Conservation (phyloP, 2,329 filamentous ascomycete genomes). For the Cytospora leucostoma region DNA sequence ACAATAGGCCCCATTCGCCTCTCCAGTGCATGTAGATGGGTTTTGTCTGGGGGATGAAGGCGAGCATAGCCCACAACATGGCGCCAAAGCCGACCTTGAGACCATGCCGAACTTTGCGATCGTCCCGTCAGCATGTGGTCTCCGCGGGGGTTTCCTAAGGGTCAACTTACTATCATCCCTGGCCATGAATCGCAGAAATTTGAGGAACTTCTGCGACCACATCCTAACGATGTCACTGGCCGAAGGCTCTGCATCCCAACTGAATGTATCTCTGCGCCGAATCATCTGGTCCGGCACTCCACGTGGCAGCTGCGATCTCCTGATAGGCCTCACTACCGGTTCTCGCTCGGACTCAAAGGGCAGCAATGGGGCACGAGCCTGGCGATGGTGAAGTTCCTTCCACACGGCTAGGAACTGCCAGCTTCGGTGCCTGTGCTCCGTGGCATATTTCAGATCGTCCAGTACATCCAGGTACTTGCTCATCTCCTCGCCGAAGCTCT, state of each 20-base stretch:
- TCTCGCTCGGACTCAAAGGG: slow-evolving; percentile 47
- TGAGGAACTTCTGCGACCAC: slow-evolving; percentile 49
- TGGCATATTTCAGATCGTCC: slow-evolving; percentile 77
- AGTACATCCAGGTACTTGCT: slow-evolving; percentile 79
- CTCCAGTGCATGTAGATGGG: slow-evolving; percentile 85
- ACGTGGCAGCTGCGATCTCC: slow-evolving; percentile 55
- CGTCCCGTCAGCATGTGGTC: slow-evolving; percentile 28
- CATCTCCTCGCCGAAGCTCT: slow-evolving; percentile 90
- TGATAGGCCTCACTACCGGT: slow-evolving; percentile 48
- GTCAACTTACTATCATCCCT: slow-evolving; percentile 53
- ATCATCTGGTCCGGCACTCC: slow-evolving; percentile 59
- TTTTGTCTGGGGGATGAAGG: slow-evolving; percentile 77
- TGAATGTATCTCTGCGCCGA: slow-evolving; percentile 53
- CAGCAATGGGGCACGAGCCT: slow-evolving; percentile 29
- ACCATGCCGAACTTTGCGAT: slow-evolving; percentile 65
- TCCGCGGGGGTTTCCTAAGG: background rate
- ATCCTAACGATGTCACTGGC: slow-evolving; percentile 46
- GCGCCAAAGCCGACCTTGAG: slow-evolving; percentile 93
- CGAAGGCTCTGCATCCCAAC: slow-evolving; percentile 57
- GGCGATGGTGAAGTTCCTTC: slow-evolving; percentile 39
- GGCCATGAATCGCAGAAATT: slow-evolving; percentile 49
- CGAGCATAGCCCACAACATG: slow-evolving; percentile 82
- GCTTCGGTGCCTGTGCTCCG: slow-evolving; percentile 60
- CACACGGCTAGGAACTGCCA: slow-evolving; percentile 92
- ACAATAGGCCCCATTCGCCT: slow-evolving; percentile 94